Percentiles rank a stretch among this genome's conserved stretches.
phyloP scores from a whole-genome alignment of 1,284 basidiomycete genomes.

The Ganoderma resinaceum region DNA sequence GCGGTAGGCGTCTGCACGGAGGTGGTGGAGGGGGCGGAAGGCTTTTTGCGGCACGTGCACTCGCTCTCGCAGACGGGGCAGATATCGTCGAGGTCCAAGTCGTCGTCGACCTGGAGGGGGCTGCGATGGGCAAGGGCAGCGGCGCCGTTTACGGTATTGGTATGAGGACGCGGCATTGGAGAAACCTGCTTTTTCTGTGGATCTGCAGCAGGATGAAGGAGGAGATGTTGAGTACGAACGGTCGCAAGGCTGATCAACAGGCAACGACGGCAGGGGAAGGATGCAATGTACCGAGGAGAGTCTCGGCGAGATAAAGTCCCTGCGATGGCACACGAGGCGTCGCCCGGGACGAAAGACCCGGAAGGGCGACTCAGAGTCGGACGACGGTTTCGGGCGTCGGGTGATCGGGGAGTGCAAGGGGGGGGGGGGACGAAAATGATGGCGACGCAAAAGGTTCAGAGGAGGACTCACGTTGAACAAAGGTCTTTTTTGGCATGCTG shows the following conservation, averaged over 20 bases:
- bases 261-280: conserved; percentile 7
- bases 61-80: conserved; percentile 87
- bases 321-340: conserved; percentile 7
- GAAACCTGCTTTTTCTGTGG: conserved; percentile 62
- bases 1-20: conserved; percentile 38
- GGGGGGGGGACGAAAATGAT: conserved; percentile 10
- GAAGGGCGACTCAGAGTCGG: conserved; percentile 19
- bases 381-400: conserved; percentile 22
- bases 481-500: conserved; percentile 45
- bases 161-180: conserved; percentile 71
- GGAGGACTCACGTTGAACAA: conserved; percentile 38
- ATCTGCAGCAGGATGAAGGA: conserved; percentile 44
- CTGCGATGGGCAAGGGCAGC: conserved; percentile 31
- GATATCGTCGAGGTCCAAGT: conserved; percentile 83
- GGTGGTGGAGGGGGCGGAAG: conserved; percentile 35
- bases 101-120: conserved; percentile 56
- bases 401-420: conserved; percentile 13
- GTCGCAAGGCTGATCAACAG: conserved; percentile 20
- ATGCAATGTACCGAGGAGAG: conserved; percentile 14
- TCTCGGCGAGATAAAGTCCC: conserved; percentile 14
- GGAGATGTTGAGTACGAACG: conserved; percentile 5
- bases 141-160: conserved; percentile 64
- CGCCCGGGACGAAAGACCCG: conserved; percentile 18
- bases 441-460: conserved; percentile 13
- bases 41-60: conserved; percentile 70